phyloP scores from a whole-genome alignment of 106 monocot genomes.

The Dendrobium chrysotoxum region DNA sequence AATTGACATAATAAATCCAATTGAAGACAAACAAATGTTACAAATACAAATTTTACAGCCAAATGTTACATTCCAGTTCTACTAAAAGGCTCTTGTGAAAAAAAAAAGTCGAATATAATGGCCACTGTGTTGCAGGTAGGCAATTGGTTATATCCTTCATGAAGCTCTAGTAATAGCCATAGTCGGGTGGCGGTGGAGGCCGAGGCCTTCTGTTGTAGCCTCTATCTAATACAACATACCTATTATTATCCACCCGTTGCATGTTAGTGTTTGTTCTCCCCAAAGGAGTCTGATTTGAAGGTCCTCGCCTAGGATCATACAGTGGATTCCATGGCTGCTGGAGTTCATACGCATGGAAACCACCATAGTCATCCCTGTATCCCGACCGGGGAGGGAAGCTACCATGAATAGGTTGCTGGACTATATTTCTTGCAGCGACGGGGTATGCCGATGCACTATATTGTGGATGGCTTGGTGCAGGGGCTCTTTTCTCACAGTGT shows the following conservation, averaged over 20 bases:
- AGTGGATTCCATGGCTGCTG: conserved; percentile 26
- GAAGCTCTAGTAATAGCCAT: conserved; percentile 21
- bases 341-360: conserved; percentile 19
- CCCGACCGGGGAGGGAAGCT: conserved; percentile 4
- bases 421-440: background rate
- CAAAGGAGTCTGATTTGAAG: background rate
- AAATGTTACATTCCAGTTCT: too few species aligned
- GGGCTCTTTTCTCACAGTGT: conserved; percentile 20
- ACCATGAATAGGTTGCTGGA: conserved; percentile 15
- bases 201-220: conserved; percentile 22
- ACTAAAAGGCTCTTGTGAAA: too few species aligned
- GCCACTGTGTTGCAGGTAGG: too few species aligned
- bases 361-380: conserved; percentile 14
- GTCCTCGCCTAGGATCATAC: conserved; percentile 15
- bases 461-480: conserved; percentile 15
- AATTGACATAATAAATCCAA: too few species aligned
- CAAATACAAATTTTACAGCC: too few species aligned
- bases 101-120: too few species aligned
- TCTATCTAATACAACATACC: conserved; percentile 33
- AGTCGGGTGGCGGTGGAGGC: conserved; percentile 38
- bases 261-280: conserved; percentile 12
- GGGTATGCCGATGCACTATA: conserved; percentile 10
- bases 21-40: too few species aligned
- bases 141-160: too few species aligned
- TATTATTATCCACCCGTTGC: conserved; percentile 36